phyloP scores from a whole-genome alignment of 352 stramenopile genomes.

The Phytophthora sp. region DNA sequence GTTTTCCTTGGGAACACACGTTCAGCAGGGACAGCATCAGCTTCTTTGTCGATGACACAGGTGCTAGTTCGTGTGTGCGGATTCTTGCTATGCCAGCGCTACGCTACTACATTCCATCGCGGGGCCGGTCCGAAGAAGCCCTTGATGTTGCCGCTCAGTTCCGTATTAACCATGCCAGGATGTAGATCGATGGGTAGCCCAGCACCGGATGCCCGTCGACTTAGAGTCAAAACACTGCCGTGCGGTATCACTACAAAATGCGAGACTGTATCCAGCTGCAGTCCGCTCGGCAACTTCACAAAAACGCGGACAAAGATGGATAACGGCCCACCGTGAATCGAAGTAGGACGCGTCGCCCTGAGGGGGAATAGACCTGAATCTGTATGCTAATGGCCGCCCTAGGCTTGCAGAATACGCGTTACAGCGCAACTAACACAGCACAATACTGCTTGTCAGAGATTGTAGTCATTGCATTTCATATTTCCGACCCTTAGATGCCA shows the following conservation, averaged over 20 bases:
- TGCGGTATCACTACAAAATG: conserved; percentile 2
- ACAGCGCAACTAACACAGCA: no score
- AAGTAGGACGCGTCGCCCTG: not conserved
- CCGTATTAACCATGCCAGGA: not conserved
- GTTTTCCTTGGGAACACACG: not conserved
- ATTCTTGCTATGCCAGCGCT: not conserved
- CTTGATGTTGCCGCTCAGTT: conserved; percentile 8
- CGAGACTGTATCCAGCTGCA: not conserved
- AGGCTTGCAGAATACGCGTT: no score
- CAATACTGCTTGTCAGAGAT: no score
- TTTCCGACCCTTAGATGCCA: no score
- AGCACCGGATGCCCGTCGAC: not conserved
- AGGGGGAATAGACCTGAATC: no score
- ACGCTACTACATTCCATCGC: not conserved
- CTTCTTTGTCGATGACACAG: not conserved
- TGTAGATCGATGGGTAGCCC: conserved; percentile 1
- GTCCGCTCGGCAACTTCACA: not conserved
- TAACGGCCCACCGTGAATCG: not conserved
- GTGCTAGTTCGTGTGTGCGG: not conserved
- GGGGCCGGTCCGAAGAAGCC: not conserved
- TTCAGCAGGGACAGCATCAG: not conserved
- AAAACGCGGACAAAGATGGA: not conserved
- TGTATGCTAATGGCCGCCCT: no score
- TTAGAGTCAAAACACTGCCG: not conserved
- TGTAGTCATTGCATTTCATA: no score